phyloP scores from a whole-genome alignment of 306 rosid genomes.

The Casuarina glauca region DNA sequence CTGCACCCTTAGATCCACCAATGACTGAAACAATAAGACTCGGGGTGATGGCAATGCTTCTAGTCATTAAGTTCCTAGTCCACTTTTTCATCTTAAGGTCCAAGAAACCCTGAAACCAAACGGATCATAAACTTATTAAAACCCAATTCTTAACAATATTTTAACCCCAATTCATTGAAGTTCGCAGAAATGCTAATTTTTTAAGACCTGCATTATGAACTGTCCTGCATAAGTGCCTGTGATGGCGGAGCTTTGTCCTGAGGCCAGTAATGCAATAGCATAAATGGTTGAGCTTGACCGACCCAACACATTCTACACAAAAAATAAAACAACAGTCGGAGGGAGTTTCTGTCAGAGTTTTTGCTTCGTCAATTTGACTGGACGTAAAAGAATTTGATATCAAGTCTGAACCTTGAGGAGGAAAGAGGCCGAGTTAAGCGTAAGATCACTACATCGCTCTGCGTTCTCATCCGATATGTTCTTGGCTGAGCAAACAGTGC shows the following conservation, averaged over 20 bases:
- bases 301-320: conserved; percentile 73
- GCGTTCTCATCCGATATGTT: conserved; percentile 33
- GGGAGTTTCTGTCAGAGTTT: background rate
- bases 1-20: conserved; percentile 54
- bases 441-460: conserved; percentile 49
- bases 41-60: conserved; percentile 77
- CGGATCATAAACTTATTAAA: background rate
- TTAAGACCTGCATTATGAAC: conserved; percentile 81
- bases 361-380: background rate
- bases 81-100: conserved; percentile 79
- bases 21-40: conserved; percentile 84
- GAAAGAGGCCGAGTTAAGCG: conserved; percentile 76
- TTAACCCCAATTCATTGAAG: too few relatives aligned
- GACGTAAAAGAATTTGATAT: background rate
- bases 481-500: conserved; percentile 49
- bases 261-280: conserved; percentile 85
- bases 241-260: conserved; percentile 93
- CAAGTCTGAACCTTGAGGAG: conserved; percentile 70
- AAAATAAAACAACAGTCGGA: background rate
- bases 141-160: background rate
- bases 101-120: conserved; percentile 70
- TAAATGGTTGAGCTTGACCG: conserved; percentile 68
- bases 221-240: conserved; percentile 96
- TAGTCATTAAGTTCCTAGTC: conserved; percentile 70
- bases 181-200: background rate